Base-by-base conservation (phyloP, 2,329 filamentous ascomycete genomes). In the Aureobasidium sp. region DNA sequence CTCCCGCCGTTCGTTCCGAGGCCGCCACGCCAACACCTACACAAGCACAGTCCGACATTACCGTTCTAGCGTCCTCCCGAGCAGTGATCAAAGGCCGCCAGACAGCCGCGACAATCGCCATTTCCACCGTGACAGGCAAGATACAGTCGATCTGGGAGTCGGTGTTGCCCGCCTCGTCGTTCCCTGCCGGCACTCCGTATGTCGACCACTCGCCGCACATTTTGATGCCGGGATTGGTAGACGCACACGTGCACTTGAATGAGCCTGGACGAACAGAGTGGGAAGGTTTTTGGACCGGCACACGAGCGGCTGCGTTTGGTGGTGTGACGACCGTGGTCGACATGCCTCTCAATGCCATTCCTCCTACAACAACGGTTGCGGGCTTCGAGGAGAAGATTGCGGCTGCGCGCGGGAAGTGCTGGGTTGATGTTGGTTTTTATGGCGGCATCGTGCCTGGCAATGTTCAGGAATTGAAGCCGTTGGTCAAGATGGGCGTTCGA, bases 351-450 rank as follows among this genome's bases (percentile, higher is more conserved):
- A 99, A 99, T 75, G 91, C 93, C 51, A 95, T 99, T 58, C 94
- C 94, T 37, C 94, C 94, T 0, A 99, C 94, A 0, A 97, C 93
- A 10, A 97, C 93, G 0, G 81, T 97, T 3, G 78, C 80, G 19
- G 90, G 88, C 7, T 82, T 99, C 66, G 80, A 87, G 63, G 88
- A 90, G 77, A 99, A 99, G 79, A 79, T 96, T 49, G 82, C 83
- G 29, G 94, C 94, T 25, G 90, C 90, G 42, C 75, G 83, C 63
- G 90, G 89, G 35, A 88, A 97, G 75, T 96, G 93, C 75, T 99
- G 93, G 93, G 90, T 97, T 27, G 94, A 97, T 68, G 92, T 97
- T n/a, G 94, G 91, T 31, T 97, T 99, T 74, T 97, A 97, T 71
- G 94, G 94, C 27, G 94, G 94, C 33, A 85, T 97, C 40, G 85